Evolutionary conservation across 139 green algal genomes (phyloP), one percentile per base, ranked within the genome.

Genomic region (Dunaliella sp.): DNA sequence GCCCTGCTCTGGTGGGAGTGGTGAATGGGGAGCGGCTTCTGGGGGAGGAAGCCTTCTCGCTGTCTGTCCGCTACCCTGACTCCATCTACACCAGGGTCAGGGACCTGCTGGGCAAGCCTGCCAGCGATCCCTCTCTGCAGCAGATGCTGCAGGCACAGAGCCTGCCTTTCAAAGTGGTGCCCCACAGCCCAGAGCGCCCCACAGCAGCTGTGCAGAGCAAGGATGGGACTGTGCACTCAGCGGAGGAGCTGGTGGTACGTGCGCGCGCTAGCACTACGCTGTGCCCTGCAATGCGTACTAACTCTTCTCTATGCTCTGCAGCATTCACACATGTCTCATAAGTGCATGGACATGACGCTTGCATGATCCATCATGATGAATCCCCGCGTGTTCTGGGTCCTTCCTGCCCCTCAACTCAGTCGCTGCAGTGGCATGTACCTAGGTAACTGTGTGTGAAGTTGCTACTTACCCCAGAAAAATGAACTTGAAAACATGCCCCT

Each of bases 241-340:
- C 92, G 0, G 97, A 99, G 88, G 97, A 99, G 92, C 87, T 98
- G 28, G 91, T 98, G 88, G 95, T 96, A 65, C 73, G 93, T 89
- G n/a, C n/a, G n/a, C n/a, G n/a, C n/a, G n/a, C n/a, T n/a, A n/a
- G n/a, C n/a, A n/a, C n/a, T n/a, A n/a, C n/a, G n/a, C n/a, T n/a
- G n/a, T n/a, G n/a, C n/a, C n/a, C n/a, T n/a, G n/a, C n/a, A n/a
- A n/a, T n/a, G n/a, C n/a, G n/a, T n/a, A n/a, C n/a, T n/a, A n/a
- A n/a, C n/a, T n/a, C n/a, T n/a, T n/a, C n/a, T n/a, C n/a, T n/a
- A n/a, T n/a, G n/a, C n/a, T n/a, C n/a, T n/a, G n/a, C n/a, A n/a
- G n/a, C n/a, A n/a, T n/a, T n/a, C n/a, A n/a, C n/a, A n/a, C n/a
- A n/a, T n/a, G n/a, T n/a, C n/a, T n/a, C n/a, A n/a, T n/a, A n/a